phyloP scores from a whole-genome alignment of 495 filamentous ascomycete species.

The Annulohypoxylon bovei region DNA sequence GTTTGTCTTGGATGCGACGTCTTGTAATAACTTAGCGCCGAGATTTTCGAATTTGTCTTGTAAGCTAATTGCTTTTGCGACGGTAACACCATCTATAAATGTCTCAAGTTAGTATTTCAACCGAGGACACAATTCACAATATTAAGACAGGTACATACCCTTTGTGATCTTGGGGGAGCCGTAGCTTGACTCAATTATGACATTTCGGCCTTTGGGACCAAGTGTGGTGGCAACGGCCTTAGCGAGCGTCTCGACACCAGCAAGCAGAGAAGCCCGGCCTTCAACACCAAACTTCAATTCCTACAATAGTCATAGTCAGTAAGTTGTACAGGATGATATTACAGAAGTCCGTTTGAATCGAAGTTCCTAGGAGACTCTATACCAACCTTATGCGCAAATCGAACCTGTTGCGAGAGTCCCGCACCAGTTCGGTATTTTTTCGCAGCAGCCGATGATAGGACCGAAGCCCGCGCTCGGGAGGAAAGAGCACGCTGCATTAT shows the following conservation, averaged over 20 bases:
- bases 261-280: constrained; percentile 84
- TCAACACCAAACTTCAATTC: constrained; percentile 99
- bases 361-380: not conserved
- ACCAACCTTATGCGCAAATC: constrained; percentile 93
- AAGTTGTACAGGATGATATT: constrained; percentile 21
- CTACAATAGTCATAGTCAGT: constrained; percentile 56
- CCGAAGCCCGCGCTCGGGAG: constrained; percentile 71
- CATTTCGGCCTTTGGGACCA: constrained; percentile 97
- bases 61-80: constrained; percentile 89
- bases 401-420: constrained; percentile 75
- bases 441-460: constrained; percentile 68
- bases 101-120: constrained; percentile 32
- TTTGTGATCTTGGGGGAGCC: constrained; percentile 99
- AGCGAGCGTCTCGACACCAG: constrained; percentile 95
- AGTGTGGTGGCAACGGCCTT: constrained; percentile 96
- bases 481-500: constrained; percentile 81
- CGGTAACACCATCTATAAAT: constrained; percentile 86
- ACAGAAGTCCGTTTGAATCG: constrained; percentile 20
- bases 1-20: constrained; percentile 99
- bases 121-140: not conserved
- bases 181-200: constrained; percentile 96
- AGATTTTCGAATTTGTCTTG: constrained; percentile 99
- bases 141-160: constrained; percentile 73
- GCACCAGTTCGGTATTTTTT: constrained; percentile 66
- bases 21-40: constrained; percentile 93